phyloP scores from a whole-genome alignment of 1,139 yeast genomes.

The Entelexis paramagnoliae region DNA sequence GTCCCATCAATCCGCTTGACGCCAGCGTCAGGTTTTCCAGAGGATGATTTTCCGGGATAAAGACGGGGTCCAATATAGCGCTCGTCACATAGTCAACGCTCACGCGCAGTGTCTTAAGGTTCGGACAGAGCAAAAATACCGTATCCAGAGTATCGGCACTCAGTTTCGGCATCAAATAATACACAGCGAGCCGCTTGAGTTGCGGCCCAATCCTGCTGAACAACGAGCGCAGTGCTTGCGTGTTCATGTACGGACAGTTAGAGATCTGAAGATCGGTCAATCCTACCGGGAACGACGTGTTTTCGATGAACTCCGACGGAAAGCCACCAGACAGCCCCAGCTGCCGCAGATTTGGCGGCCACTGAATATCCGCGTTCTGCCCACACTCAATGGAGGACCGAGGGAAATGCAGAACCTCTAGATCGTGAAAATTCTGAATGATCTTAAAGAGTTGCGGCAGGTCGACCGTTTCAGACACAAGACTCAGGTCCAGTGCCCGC shows the following conservation, averaged over 20 bases:
- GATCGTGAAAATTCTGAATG: constrained; percentile 47
- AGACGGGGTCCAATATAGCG: constrained; percentile 30
- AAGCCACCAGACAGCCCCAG: constrained; percentile 83
- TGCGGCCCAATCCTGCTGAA: constrained; percentile 55
- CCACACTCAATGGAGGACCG: constrained; percentile 73
- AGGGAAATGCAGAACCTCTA: constrained; percentile 78
- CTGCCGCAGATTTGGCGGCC: constrained; percentile 72
- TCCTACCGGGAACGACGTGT: constrained; percentile 58
- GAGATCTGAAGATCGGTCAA: constrained; percentile 67
- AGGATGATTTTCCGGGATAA: constrained; percentile 40
- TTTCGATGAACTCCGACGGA: constrained; percentile 61
- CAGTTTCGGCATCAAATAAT: constrained; percentile 82
- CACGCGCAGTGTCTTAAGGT: constrained; percentile 49
- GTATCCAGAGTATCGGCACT: constrained; percentile 60
- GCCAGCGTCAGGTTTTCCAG: constrained; percentile 58
- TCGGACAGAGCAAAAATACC: constrained; percentile 66
- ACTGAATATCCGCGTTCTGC: constrained; percentile 33
- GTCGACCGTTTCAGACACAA: constrained; percentile 85
- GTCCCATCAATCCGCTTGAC: constrained; percentile 83
- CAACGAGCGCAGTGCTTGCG: constrained; percentile 49
- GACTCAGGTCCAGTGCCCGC: constrained; percentile 62
- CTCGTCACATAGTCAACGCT: constrained; percentile 73
- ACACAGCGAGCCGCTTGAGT: constrained; percentile 52
- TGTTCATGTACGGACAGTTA: constrained; percentile 68
- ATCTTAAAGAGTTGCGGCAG: constrained; percentile 68